Conservation (phyloP, 2,329 filamentous ascomycete species). For the Chrysoporthe cubensis region DNA sequence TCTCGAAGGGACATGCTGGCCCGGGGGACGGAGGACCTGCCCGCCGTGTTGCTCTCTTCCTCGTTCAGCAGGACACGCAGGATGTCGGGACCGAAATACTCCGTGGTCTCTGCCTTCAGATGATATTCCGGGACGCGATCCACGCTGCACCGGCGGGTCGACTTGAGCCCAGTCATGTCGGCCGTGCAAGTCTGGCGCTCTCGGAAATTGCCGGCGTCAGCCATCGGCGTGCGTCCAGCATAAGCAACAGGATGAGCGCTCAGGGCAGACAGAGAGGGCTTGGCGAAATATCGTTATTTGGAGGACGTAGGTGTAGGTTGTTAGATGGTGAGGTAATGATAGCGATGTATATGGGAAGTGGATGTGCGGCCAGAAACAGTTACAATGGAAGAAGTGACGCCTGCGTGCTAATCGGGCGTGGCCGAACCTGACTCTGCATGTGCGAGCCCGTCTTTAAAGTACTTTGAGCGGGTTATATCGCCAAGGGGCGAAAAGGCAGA, state of each 20-base stretch:
- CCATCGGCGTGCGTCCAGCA: not conserved
- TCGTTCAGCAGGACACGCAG: slow-evolving; percentile 23
- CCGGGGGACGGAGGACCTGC: not conserved
- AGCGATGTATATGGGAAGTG: not conserved
- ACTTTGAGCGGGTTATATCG: not conserved
- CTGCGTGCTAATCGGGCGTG: not conserved
- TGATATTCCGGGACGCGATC: not conserved
- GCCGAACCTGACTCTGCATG: not conserved
- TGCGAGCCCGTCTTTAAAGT: not conserved
- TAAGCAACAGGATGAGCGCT: not conserved
- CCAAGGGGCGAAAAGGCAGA: not conserved
- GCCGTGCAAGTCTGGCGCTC: not conserved
- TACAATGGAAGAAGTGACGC: not conserved
- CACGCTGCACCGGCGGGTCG: not conserved
- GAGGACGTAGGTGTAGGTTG: not conserved
- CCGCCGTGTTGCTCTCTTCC: not conserved
- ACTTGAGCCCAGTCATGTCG: not conserved
- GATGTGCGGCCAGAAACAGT: not conserved
- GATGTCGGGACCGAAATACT: slow-evolving; percentile 24
- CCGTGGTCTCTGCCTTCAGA: not conserved
- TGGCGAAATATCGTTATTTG: not conserved
- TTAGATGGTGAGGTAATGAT: not conserved
- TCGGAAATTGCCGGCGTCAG: not conserved
- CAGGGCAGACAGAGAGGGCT: not conserved
- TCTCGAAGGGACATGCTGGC: not conserved